Conservation (phyloP, 768 basidiomycete genomes). For the Pleurotus eryngii region DNA sequence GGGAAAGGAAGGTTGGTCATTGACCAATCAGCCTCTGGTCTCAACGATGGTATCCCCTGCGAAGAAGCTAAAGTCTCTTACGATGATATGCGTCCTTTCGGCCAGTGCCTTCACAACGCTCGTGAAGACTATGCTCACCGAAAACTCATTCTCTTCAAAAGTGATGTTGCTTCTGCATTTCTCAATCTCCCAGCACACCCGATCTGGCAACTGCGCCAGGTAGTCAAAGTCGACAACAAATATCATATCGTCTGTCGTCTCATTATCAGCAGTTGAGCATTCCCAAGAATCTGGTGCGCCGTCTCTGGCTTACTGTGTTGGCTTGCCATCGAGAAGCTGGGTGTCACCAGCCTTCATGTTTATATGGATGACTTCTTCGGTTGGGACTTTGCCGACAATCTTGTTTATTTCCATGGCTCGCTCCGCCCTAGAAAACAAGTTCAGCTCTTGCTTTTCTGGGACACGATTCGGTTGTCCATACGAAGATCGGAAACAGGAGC, state of each 20-base stretch:
- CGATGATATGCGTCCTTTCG: slow-evolving; percentile 21
- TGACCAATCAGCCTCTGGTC: slow-evolving; percentile 21
- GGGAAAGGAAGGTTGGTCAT: slow-evolving; percentile 22
- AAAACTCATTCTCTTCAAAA: slow-evolving; percentile 19
- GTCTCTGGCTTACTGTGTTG: slow-evolving; percentile 25
- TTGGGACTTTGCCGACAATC: slow-evolving; percentile 20
- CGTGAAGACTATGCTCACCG: neutral
- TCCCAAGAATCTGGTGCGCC: slow-evolving; percentile 22
- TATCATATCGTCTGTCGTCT: slow-evolving; percentile 23
- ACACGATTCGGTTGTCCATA: slow-evolving; percentile 21
- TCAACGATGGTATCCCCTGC: slow-evolving; percentile 16
- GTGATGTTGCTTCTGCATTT: slow-evolving; percentile 27
- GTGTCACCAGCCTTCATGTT: slow-evolving; percentile 19
- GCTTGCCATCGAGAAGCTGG: slow-evolving; percentile 17
- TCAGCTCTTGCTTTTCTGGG: slow-evolving; percentile 24
- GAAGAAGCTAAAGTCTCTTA: slow-evolving; percentile 18
- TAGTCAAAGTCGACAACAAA: slow-evolving; percentile 21
- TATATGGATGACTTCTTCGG: slow-evolving; percentile 29
- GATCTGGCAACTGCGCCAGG: slow-evolving; percentile 30
- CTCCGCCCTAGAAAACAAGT: slow-evolving; percentile 19
- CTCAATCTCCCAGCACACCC: slow-evolving; percentile 28
- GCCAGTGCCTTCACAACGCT: slow-evolving; percentile 11
- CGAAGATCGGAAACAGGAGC: slow-evolving; percentile 25
- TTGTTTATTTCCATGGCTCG: slow-evolving; percentile 18
- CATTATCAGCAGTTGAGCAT: slow-evolving; percentile 24